Base-by-base conservation (phyloP, 2,329 filamentous ascomycete genomes). In the Fusarium abutilonis region DNA sequence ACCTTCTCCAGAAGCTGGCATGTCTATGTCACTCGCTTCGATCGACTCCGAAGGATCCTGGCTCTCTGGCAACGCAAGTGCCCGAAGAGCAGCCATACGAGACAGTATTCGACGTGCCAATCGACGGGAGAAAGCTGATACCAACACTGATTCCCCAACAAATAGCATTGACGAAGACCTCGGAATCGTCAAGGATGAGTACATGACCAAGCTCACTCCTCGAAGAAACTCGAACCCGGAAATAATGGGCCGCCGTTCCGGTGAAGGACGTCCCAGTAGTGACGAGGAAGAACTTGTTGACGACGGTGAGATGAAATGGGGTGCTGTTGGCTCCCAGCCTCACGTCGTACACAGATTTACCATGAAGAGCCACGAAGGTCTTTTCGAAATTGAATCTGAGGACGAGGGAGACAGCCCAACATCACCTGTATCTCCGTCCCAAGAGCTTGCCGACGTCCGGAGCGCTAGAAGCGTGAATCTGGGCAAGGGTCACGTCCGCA, bases 21-120 rank as follows among this genome's bases (percentile, higher is more conserved):
- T 93, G 72, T 92, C 93, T 28, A 89, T 93, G 74, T 98, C 94
- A 0, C 82, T 98, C 15, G 95, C 93, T 2, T 97, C 93, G 0
- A 92, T 98, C 56, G 95, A 97, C 72, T 97, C 93, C 0, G 95
- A 99, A 78, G 95, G 86, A 5, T 97, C 93, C 1, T 99, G 95
- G 95, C 87, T 99, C 40, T 95, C 93, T 4, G 93, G 94, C 14
- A 88, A 89, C 53, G 75, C 81, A 45, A 83, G 81, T 64, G 81
- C 79, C 70, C 76, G 80, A 63, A 75, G 77, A 28, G 80, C 81
- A 52, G 73, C 80, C 72, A 75, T 86, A 72, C 70, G 80, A 29
- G 76, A 74, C 59, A 80, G 74, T 69, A 73, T 74, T 39, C 62
- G 69, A 29, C 70, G 73, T 31, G 69, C 70, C 36, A 75, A 71